Evolutionary conservation across 768 basidiomycete species (phyloP).

Genomic region (Lactarius hatsudake): DNA sequence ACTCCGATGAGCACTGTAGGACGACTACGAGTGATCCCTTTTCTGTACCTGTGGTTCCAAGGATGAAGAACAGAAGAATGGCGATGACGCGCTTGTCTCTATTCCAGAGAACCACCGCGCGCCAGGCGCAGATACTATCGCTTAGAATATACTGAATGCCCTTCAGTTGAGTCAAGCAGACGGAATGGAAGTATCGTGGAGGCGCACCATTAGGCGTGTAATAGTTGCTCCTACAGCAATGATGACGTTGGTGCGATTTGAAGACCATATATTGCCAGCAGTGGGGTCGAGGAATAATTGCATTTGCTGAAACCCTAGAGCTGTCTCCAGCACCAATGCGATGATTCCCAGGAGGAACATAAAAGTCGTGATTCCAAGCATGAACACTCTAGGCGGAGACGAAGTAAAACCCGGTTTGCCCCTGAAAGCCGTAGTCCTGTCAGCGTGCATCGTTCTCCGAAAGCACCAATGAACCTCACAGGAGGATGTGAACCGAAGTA

Average conservation of each 20-base stretch:
- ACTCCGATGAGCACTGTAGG: neutral
- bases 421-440: neutral
- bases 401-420: slow-evolving; percentile 14
- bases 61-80: slow-evolving; percentile 17
- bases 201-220: slow-evolving; percentile 13
- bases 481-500: slow-evolving; percentile 18
- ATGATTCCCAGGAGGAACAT: slow-evolving; percentile 18
- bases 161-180: neutral
- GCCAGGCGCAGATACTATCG: slow-evolving; percentile 23
- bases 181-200: neutral
- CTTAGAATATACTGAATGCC: slow-evolving; percentile 17
- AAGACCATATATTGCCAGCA: slow-evolving; percentile 12
- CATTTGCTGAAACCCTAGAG: slow-evolving; percentile 15
- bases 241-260: neutral
- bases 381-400: slow-evolving; percentile 15
- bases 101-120: slow-evolving; percentile 21
- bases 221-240: slow-evolving; percentile 6
- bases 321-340: slow-evolving; percentile 14
- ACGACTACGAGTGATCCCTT: too few species aligned
- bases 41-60: slow-evolving; percentile 3
- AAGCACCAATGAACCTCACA: slow-evolving; percentile 4
- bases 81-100: slow-evolving; percentile 17
- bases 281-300: slow-evolving; percentile 6
- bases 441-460: neutral
- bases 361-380: slow-evolving; percentile 21